Evolutionary conservation across 371 early-diverging fungal species (phyloP), one percentile per base, ranked within the genome.

Genomic region (Basidiobolus heterosporus): DNA sequence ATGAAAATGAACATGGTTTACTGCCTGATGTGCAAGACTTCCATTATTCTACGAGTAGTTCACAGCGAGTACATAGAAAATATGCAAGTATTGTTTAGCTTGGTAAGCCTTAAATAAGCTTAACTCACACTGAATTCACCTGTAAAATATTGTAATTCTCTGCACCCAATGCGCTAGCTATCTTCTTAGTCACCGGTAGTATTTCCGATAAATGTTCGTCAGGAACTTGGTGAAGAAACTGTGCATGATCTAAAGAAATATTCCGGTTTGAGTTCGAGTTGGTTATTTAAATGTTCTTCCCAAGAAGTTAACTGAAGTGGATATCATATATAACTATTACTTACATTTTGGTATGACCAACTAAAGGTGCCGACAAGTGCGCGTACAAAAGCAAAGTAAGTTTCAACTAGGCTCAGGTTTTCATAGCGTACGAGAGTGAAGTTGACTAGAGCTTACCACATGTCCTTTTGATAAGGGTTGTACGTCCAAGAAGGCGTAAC

Each of bases 101-200:
- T 15, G 4, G 3, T 17, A 23, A 18, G 23, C 2, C 37, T 15
- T 45, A 3, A 36, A 37, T 21, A 1, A 9, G 17, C 56, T 15
- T 5, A 45, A 38, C 17, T 9, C 16, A 18, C 40, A 37, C 17
- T 20, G n/a, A n/a, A 4, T 22, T 57, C 65, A 60, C 87, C 81
- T 94, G 93, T 22, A 95, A 61, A 20, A 95, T 62, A 64, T 95
- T 95, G 71, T 93, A 95, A 52, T 88, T 57, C 17, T 71, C 70
- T 38, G 73, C 65, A 14, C 78, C 79, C 16, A 72, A 54, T 9
- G 82, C 84, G 13, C 51, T 39, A 11, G 85, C 88, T 36, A 93
- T 71, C 64, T 83, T 81, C 65, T 89, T 89, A 44, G 90, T 88
- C 17, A 81, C 62, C 13, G 90, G 91, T 57, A 91, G 65, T 9